These are phyloP conservation scores for Blastobotrys raffinosifermentans DNA, from an alignment of 1,139 yeast species.

Conservation along the genomic window DNA sequence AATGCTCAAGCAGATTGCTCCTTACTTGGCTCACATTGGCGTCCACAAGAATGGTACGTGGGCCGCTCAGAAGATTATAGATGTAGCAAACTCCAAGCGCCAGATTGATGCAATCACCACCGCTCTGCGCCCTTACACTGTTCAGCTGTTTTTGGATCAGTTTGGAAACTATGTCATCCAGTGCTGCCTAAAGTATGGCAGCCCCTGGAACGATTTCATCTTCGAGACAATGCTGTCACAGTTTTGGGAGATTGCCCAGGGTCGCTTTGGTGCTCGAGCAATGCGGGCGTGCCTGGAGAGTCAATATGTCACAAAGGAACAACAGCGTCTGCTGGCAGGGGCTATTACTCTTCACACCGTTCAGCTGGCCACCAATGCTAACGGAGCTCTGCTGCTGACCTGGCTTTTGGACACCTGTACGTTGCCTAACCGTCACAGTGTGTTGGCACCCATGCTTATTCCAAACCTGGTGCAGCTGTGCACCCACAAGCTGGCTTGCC, in stretches of 20 bases:
- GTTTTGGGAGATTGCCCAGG: conserved; percentile 77
- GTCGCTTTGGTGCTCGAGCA: conserved; percentile 93
- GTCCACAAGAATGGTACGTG: conserved; percentile 98
- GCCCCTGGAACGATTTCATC: conserved; percentile 84
- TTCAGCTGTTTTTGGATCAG: conserved; percentile 85
- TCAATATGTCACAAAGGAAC: conserved; percentile 56
- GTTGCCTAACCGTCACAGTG: conserved; percentile 50
- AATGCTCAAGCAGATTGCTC: conserved; percentile 75
- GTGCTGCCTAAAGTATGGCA: conserved; percentile 83
- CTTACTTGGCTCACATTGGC: conserved; percentile 84
- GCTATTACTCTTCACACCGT: conserved; percentile 75
- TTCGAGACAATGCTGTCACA: conserved; percentile 77
- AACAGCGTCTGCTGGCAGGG: conserved; percentile 69
- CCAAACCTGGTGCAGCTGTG: conserved; percentile 63
- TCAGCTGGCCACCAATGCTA: conserved; percentile 73
- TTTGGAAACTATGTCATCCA: conserved; percentile 96
- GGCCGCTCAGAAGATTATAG: conserved; percentile 96
- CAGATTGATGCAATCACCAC: conserved; percentile 66
- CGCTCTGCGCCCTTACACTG: conserved; percentile 74
- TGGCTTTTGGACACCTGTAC: conserved; percentile 92
- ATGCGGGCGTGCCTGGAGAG: conserved; percentile 89
- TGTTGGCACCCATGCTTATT: conserved; percentile 52
- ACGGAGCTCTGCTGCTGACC: conserved; percentile 83
- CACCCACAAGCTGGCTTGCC: conserved; percentile 79
- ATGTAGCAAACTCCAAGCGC: conserved; percentile 59